Base-by-base conservation (phyloP, 257 asterid genomes). In the Gardenia jasminoides region DNA sequence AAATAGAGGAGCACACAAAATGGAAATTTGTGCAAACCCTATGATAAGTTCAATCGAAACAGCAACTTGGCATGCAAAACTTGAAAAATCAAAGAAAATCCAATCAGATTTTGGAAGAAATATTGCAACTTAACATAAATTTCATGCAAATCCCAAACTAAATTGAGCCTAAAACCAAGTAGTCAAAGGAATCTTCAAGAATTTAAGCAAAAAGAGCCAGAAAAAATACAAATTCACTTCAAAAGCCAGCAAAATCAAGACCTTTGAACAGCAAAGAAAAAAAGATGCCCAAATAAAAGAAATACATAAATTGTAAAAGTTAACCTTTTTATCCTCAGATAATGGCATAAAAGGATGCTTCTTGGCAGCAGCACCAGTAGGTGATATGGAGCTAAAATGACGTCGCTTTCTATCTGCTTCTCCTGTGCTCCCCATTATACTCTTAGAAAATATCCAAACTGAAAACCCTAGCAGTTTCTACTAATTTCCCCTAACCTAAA, bases 311-410 rank as follows among this genome's bases (percentile, higher is more conserved):
- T 54, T 16, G 50, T 62, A 33, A 50, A 77, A 52, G 44, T 16
- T 68, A 83, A 91, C 98, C 94, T 93, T 93, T 79, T 91, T 93
- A 72, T 93, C 98, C 89, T 93, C 96, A 16, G 98, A 90, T 28
- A 89, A 82, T 68, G 89, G 91, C 77, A 75, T 79, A 77, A 87
- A 69, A 33, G 90, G 85, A 36, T 90, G 97, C 78, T 87, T 91
- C 90, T 88, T 93, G 76, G 88, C 88, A 19, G 83, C 75, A 30
- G 89, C 90, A 65, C 85, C 85, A 65, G 93, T 87, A 66, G 94
- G 97, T 54, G 98, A 91, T 80, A 91, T 33, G 72, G 98, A 82
- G 83, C 90, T 90, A 64, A 90, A 79, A 83, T 89, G 96, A 16
- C 98, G 96, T 41, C 98, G 89, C 66, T 91, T 93, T 79, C 87